Evolutionary conservation across 1,139 yeast species (phyloP).

Genomic region (Pichia cactophila): DNA sequence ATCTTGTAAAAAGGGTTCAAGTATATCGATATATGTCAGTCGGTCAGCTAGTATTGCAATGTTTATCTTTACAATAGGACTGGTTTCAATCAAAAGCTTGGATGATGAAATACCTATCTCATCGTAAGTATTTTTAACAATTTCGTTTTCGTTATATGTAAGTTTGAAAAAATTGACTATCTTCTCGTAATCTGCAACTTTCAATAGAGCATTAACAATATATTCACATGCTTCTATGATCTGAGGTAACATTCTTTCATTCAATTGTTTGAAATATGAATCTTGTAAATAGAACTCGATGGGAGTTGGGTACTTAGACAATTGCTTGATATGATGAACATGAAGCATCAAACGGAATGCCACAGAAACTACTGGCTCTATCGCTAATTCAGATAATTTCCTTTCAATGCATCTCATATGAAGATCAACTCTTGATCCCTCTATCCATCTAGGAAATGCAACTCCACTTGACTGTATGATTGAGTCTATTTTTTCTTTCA

Average conservation of each 20-base stretch:
- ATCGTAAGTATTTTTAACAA: neutral
- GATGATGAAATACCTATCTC: neutral
- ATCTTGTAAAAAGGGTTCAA: neutral
- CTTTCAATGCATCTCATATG: neutral
- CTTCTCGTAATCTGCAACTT: neutral
- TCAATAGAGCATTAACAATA: neutral
- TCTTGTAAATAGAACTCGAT: neutral
- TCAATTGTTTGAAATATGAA: neutral
- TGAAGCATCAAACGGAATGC: neutral
- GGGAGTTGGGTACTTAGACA: neutral
- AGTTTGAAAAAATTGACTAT: neutral
- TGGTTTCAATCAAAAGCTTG: neutral
- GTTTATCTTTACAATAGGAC: neutral
- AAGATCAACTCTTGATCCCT: neutral
- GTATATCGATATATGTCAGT: neutral
- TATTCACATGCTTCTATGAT: neutral
- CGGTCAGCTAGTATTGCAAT: neutral
- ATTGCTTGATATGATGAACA: neutral
- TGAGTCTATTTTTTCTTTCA: neutral
- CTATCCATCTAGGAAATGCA: neutral
- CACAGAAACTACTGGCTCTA: neutral
- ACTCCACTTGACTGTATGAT: neutral
- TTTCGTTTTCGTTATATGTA: neutral
- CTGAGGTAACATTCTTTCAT: neutral
- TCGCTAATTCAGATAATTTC: neutral